Evolutionary conservation across 768 basidiomycete species (phyloP).

Genomic region (Phlegmacium glaucopus): DNA sequence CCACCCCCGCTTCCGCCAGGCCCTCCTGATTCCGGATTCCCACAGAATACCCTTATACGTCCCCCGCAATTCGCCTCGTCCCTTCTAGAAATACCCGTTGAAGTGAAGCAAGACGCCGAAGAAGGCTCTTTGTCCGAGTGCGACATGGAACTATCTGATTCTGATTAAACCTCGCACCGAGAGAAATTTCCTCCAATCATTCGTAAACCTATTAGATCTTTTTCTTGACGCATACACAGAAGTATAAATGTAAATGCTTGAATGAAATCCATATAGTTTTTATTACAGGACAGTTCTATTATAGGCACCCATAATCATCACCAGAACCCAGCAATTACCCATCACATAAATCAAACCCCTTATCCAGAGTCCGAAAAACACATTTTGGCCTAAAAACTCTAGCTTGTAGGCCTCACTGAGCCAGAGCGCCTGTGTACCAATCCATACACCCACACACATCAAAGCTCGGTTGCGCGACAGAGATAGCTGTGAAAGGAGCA

Average conservation of each 20-base stretch:
- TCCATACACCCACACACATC: constrained; percentile 58
- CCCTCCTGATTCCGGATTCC: constrained; percentile 7
- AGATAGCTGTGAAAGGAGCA: constrained; percentile 66
- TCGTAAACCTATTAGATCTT: background rate
- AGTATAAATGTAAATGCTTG: no score
- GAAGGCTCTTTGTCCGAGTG: constrained; percentile 16
- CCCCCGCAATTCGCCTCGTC: background rate
- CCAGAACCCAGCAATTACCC: constrained; percentile 80
- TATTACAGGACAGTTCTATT: background rate
- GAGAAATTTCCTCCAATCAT: background rate
- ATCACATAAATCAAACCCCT: constrained; percentile 71
- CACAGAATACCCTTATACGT: constrained; percentile 6
- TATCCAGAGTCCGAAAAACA: constrained; percentile 76
- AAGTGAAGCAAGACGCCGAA: constrained; percentile 4
- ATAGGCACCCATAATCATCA: constrained; percentile 54
- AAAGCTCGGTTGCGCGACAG: constrained; percentile 43
- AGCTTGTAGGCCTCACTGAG: constrained; percentile 86
- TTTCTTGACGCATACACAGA: background rate
- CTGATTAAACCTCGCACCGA: constrained; percentile 16
- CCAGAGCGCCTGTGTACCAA: constrained; percentile 82
- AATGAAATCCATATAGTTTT: background rate
- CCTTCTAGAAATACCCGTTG: constrained; percentile 19
- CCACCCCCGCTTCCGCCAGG: constrained; percentile 36
- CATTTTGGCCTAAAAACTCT: constrained; percentile 79
- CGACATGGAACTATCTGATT: constrained; percentile 38